These are phyloP conservation scores for Golubevia sp. DNA, from an alignment of 1,284 basidiomycete genomes.

Conservation along the genomic window DNA sequence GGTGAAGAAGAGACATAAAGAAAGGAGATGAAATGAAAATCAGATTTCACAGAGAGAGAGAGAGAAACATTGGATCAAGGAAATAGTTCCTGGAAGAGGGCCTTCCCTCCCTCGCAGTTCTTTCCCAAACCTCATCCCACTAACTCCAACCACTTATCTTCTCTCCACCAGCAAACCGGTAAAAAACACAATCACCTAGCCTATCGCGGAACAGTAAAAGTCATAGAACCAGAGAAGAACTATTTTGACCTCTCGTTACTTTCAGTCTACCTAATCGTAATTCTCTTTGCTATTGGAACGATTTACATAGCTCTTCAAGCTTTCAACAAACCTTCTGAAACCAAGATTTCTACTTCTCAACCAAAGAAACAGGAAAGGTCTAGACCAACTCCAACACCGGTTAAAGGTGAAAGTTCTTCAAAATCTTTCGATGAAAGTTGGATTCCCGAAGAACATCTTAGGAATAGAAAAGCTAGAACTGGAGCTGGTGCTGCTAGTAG, in stretches of 20 bases:
- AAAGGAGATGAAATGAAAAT: too few species aligned
- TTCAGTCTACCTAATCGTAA: not conserved
- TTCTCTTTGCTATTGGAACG: not conserved
- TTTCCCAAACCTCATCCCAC: too few species aligned
- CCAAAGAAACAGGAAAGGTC: too few species aligned
- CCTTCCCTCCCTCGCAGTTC: too few species aligned
- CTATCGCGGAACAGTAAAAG: conserved; percentile 47
- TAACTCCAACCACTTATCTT: not conserved
- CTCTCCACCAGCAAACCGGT: conserved; percentile 24
- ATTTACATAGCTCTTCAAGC: not conserved
- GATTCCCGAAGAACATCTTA: conserved; percentile 20
- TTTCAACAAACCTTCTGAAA: not conserved
- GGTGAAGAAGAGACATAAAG: too few species aligned
- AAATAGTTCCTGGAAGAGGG: too few species aligned
- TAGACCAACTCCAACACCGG: conserved; percentile 1
- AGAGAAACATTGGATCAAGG: too few species aligned
- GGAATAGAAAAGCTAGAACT: not conserved
- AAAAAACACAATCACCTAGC: conserved; percentile 48
- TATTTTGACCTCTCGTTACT: conserved; percentile 32
- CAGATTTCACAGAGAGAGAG: too few species aligned
- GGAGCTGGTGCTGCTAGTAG: not conserved
- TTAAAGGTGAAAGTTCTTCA: not conserved
- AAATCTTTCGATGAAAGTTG: conserved; percentile 25
- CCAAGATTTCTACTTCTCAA: not conserved
- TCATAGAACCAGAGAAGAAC: conserved; percentile 52